Percentiles rank a stretch among this genome's conserved stretches.
phyloP scores from a whole-genome alignment of 2,329 filamentous ascomycete species.

The Akanthomyces lecanii region DNA sequence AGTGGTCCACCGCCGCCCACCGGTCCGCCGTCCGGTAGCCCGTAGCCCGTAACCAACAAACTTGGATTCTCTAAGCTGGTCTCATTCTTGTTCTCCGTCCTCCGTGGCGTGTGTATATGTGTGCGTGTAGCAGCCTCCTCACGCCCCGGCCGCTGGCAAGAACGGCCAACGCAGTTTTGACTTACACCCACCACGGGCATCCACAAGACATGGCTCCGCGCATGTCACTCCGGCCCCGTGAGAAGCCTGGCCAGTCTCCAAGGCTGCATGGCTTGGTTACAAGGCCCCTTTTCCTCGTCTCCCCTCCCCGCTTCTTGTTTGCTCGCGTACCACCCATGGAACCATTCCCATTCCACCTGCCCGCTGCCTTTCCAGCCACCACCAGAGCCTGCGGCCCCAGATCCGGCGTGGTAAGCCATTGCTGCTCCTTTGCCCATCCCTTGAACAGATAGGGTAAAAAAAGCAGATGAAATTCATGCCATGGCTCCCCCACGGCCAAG shows the following conservation, averaged over 20 bases:
- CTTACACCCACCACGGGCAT: slow-evolving; percentile 12
- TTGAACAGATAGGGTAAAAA: not conserved
- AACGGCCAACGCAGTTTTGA: not conserved
- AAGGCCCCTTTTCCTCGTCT: not conserved
- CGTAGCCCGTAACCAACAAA: slow-evolving; percentile 6
- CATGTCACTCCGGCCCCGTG: slow-evolving; percentile 17
- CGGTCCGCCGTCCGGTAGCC: not conserved
- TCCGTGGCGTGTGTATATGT: not conserved
- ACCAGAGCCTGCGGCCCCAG: not conserved
- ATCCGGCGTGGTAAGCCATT: not conserved
- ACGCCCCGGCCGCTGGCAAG: slow-evolving; percentile 3
- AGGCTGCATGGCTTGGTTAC: slow-evolving; percentile 15
- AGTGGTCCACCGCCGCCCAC: slow-evolving; percentile 3
- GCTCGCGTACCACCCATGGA: not conserved
- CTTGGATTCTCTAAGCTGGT: not conserved
- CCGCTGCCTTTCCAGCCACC: not conserved
- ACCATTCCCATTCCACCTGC: not conserved
- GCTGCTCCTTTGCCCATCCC: not conserved
- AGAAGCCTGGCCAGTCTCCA: slow-evolving; percentile 13
- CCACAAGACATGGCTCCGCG: slow-evolving; percentile 9
- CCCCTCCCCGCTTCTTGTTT: not conserved
- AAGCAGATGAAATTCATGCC: not conserved
- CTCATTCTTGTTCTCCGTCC: not conserved
- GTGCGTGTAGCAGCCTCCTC: not conserved
- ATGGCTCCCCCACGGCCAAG: not conserved